Base-by-base conservation (phyloP, 257 asterid species). In the Solanum infundibuliforme region DNA sequence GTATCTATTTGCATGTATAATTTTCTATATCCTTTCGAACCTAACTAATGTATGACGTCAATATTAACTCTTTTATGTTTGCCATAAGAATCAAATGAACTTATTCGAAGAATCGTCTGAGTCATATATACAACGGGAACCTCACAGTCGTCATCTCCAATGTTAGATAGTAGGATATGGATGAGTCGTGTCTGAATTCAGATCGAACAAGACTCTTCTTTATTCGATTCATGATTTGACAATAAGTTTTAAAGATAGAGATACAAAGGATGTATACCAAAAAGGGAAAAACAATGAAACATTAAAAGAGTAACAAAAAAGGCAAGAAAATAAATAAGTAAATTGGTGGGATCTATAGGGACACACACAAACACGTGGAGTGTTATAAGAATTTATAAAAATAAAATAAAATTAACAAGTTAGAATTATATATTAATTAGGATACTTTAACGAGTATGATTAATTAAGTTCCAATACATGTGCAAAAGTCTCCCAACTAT, bases 401-500 rank as follows among this genome's bases (percentile, higher is more conserved):
- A 88, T 31, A 73, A 86, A 75, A 18, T 2, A 4, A 8, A 79
- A 27, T 79, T 13, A 79, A 25, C 65, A 43, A 43, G 14, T 79
- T 55, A 27, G 38, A 21, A 43, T 41, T 79, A 79, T 41, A 39
- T 43, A 79, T 79, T 4, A 7, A 79, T 25, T 25, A 41, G 13
- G 14, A 25, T n/a, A 77, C 9, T 46, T 48, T 46, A 81, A 46
- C 18, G 18, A 18, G 7, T 5, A 81, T 81, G 18, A 81, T 14
- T 43, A 43, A 32, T 89, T 79, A 79, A 43, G 84, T 43, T 29
- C 83, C 41, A 4, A 58, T 88, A 89, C 95, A 94, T 92, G 96
- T 94, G 98, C 94, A 87, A 89, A 90, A 91, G 94, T 92, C 85
- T 87, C 93, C 89, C 91, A 90, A 87, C 88, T 83, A 88, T 87